Base-by-base conservation (phyloP, 2,329 filamentous ascomycete species). In the Epichloe elymi region DNA sequence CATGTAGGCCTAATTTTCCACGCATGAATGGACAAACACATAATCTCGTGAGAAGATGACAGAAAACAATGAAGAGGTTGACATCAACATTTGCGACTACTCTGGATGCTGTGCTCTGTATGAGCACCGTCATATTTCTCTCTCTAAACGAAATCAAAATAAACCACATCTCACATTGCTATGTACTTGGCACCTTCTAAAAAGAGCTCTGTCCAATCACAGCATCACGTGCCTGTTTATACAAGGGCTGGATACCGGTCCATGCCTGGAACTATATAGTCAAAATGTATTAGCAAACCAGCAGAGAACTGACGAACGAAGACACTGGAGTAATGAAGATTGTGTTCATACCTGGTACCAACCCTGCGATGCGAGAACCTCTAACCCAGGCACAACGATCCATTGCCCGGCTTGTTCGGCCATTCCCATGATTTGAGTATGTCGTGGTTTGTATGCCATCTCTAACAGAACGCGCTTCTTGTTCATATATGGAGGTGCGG, bases 401-500 rank as follows among this genome's bases (percentile, higher is more conserved):
- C 93, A 98, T 3, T 84, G 83, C 11, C 64, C 64, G 12, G 79
- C 78, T 58, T 85, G 78, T 59, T 82, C 75, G 2, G 90, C 91
- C 63, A 96, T 71, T 63, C 86, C 78, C 82, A 97, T 96, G 57
- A 95, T 68, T 7, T 84, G 79, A 4, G 93, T 98, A 49, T 86
- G 77, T 0, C 78, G 74, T 19, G 93, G 93, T 67, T 91, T 94
- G 68, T 98, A 98, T 2, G 93, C 91, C 90, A 98, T 95, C 67
- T 98, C 93, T 3, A 97, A 70, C 54, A 97, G 69, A 12, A 93
- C 78, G 19, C 78, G 76, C 26, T 67, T 68, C 5, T 68, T 67
- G 23, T 51, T 52, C 56, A 61, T 63, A 10, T 20, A 23, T 4
- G 46, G 54, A 61, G 67, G 23, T 66, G 66, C 52, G 71, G 69